Percentiles rank a stretch among this genome's conserved stretches.
Conservation (phyloP, 345 rosid species). For the Ceriops decandra region DNA sequence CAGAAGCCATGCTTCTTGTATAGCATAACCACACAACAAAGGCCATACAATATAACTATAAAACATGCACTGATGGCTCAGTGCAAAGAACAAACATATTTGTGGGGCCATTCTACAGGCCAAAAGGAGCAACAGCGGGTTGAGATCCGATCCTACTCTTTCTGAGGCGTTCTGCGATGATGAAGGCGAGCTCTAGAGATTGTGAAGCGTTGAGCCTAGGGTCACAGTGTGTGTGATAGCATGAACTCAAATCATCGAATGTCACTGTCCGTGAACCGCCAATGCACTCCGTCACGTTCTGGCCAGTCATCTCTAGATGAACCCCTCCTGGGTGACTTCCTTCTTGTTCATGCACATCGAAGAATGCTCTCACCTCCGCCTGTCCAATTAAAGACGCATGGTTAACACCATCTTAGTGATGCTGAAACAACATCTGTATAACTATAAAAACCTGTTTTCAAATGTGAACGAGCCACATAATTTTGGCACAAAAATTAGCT, state of each 20-base stretch:
- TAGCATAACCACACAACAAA: too few species aligned
- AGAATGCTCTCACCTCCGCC: constrained; percentile 32
- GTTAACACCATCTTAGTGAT: neutral
- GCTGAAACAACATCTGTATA: neutral
- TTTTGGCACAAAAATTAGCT: neutral
- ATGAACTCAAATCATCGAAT: constrained; percentile 24
- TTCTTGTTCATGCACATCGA: constrained; percentile 31
- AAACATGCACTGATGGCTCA: too few species aligned
- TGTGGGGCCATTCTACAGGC: too few species aligned
- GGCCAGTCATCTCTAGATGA: constrained; percentile 30
- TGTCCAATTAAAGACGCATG: neutral
- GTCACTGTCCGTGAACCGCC: constrained; percentile 29
- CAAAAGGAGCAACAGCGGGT: neutral
- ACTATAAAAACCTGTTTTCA: neutral
- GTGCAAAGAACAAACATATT: too few species aligned
- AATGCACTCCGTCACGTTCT: constrained; percentile 32
- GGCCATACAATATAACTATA: too few species aligned
- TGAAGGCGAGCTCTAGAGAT: constrained; percentile 27
- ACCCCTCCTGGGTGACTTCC: constrained; percentile 33
- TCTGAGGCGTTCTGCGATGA: constrained; percentile 25
- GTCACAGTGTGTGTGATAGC: constrained; percentile 32
- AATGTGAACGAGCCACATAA: too few species aligned
- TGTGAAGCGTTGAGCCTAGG: constrained; percentile 34
- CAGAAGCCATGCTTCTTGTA: too few species aligned
- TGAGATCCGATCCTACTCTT: constrained; percentile 19